phyloP scores from a whole-genome alignment of 2,329 filamentous ascomycete genomes.

The Drechslera avenae region DNA sequence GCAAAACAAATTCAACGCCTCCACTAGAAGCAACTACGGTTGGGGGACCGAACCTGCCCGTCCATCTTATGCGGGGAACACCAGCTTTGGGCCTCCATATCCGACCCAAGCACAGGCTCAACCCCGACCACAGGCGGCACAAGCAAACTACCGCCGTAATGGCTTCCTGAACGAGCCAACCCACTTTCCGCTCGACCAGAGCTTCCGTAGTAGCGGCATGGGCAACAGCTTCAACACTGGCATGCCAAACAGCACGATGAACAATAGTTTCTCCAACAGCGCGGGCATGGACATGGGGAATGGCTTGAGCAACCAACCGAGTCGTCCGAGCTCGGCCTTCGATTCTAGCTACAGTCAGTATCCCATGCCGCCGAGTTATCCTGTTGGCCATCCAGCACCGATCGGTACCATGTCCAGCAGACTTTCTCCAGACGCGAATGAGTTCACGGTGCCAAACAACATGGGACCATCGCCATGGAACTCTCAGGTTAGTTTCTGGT shows the following conservation, averaged over 20 bases:
- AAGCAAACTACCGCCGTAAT: conserved; percentile 36
- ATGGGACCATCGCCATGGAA: conserved; percentile 50
- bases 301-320: conserved; percentile 39
- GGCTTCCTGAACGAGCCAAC: conserved; percentile 46
- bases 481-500: conserved; percentile 33
- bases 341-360: conserved; percentile 44
- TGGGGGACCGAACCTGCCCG: conserved; percentile 37
- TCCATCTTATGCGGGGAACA: conserved; percentile 30
- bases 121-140: conserved; percentile 24
- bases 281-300: conserved; percentile 18
- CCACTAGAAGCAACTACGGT: conserved; percentile 48
- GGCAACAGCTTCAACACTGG: conserved; percentile 18
- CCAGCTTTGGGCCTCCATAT: conserved; percentile 30
- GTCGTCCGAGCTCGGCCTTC: conserved; percentile 46
- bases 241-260: conserved; percentile 18
- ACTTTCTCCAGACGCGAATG: conserved; percentile 54
- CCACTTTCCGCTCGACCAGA: conserved; percentile 45
- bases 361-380: conserved; percentile 34
- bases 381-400: conserved; percentile 38
- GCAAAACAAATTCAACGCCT: conserved; percentile 58
- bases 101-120: conserved; percentile 21
- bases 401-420: conserved; percentile 48
- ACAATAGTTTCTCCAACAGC: conserved; percentile 4
- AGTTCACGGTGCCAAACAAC: conserved; percentile 48
- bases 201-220: conserved; percentile 33